Evolutionary conservation across 148 eudicot genomes (phyloP).

Genomic region (Silene conica): DNA sequence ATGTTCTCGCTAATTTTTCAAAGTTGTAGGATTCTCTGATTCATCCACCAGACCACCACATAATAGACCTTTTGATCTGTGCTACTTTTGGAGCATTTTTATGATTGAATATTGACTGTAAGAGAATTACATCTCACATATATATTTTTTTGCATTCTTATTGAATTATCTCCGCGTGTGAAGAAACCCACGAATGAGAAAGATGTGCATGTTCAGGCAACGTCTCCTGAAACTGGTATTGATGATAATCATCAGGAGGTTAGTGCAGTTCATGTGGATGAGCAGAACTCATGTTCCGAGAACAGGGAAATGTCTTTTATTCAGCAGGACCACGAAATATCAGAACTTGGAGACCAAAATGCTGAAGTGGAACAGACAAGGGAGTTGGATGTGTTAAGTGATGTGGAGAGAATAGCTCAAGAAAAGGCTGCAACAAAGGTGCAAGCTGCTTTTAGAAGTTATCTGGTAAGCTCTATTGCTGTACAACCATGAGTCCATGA

Average conservation of each 20-base stretch:
- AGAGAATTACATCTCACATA: neutral
- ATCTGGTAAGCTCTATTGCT: constrained; percentile 37
- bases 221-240: constrained; percentile 37
- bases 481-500: neutral
- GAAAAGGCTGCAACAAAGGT: constrained; percentile 49
- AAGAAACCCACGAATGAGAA: constrained; percentile 55
- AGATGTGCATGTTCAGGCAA: constrained; percentile 43
- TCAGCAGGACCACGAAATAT: constrained; percentile 24
- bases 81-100: neutral
- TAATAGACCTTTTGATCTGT: neutral
- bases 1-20: too few relatives aligned
- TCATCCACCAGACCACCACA: too few relatives aligned
- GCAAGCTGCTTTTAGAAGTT: constrained; percentile 59
- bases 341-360: constrained; percentile 20
- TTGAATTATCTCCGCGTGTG: constrained; percentile 15
- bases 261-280: constrained; percentile 31
- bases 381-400: constrained; percentile 24
- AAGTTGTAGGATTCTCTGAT: too few relatives aligned
- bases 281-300: constrained; percentile 34
- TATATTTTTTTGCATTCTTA: neutral
- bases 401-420: constrained; percentile 32
- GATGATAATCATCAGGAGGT: constrained; percentile 32
- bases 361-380: constrained; percentile 21
- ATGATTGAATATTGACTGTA: neutral
- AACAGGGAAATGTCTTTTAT: constrained; percentile 27